Evolutionary conservation across 768 basidiomycete genomes (phyloP), one percentile per base, ranked within the genome.

Genomic region (Tricholoma terreum): DNA sequence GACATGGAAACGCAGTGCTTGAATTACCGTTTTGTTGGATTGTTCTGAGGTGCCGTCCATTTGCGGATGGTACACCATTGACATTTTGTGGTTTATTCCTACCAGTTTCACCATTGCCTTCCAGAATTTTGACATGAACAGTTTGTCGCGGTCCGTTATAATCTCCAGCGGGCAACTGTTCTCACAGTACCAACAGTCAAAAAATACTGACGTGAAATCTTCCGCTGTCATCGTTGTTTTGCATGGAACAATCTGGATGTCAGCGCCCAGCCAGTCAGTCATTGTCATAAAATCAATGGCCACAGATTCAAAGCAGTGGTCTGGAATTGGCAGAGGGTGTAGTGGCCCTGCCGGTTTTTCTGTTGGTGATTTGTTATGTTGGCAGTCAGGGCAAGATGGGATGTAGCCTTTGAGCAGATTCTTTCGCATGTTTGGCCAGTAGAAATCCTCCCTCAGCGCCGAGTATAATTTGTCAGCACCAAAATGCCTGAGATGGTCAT

Each of bases 71-170:
- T 49, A 49, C 8, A 22, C 46, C 33, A 55, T 54, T 8, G 58
- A 46, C 46, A 50, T 34, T 42, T 33, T 61, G n/a, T n/a, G n/a
- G n/a, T n/a, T n/a, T n/a, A n/a, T n/a, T n/a, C n/a, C n/a, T n/a
- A n/a, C n/a, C n/a, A n/a, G n/a, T n/a, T n/a, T n/a, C n/a, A n/a
- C n/a, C n/a, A n/a, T n/a, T n/a, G n/a, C n/a, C n/a, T n/a, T n/a
- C n/a, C n/a, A n/a, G n/a, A n/a, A n/a, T n/a, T n/a, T n/a, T n/a
- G n/a, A n/a, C n/a, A n/a, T n/a, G 52, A 74, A 75, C 11, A 72
- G 57, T 50, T 71, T 65, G 40, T 75, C 71, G 4, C 70, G 50
- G 58, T 79, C 73, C 0, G 54, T 63, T 0, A 75, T 62, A 9
- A 78, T 67, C 1, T 63, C 43, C 0, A 46, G 5, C 0, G 71